phyloP scores from a whole-genome alignment of 1,139 yeast genomes.

The Taiozyma sp. region DNA sequence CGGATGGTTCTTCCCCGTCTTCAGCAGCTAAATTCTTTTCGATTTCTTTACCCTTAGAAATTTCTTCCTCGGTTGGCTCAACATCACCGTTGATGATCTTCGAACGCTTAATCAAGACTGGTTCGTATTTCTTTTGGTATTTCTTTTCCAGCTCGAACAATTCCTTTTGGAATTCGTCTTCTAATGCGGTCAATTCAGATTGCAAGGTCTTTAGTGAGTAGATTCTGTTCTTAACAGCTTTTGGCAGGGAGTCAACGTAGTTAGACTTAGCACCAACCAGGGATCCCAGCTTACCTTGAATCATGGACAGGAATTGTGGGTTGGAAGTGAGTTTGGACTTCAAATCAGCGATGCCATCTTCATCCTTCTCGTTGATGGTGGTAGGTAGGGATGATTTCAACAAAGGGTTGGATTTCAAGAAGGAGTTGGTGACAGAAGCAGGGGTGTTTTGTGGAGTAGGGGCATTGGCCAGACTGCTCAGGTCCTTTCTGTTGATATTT shows the following conservation, averaged over 20 bases:
- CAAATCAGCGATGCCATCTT: slow-evolving; percentile 17
- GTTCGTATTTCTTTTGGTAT: slow-evolving; percentile 67
- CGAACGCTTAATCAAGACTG: slow-evolving; percentile 71
- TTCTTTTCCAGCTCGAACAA: slow-evolving; percentile 81
- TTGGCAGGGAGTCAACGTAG: slow-evolving; percentile 76
- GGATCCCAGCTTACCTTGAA: slow-evolving; percentile 83
- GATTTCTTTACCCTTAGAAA: slow-evolving; percentile 68
- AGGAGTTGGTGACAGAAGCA: slow-evolving; percentile 77
- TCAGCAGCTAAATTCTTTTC: slow-evolving; percentile 38
- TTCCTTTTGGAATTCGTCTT: slow-evolving; percentile 88
- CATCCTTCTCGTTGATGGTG: slow-evolving; percentile 41
- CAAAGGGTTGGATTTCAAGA: slow-evolving; percentile 61
- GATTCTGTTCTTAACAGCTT: slow-evolving; percentile 67
- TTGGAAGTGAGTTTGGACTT: slow-evolving; percentile 55
- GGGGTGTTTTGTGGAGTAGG: slow-evolving; percentile 99
- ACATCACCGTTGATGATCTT: slow-evolving; percentile 62
- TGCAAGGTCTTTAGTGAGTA: slow-evolving; percentile 84
- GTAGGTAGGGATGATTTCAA: slow-evolving; percentile 42
- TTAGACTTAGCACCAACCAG: slow-evolving; percentile 87
- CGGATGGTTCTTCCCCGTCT: slow-evolving; percentile 38
- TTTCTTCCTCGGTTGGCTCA: slow-evolving; percentile 77
- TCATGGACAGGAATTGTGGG: slow-evolving; percentile 77
- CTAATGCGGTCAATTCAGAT: slow-evolving; percentile 72
- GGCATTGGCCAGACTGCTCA: slow-evolving; percentile 81
- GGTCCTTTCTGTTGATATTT: slow-evolving; percentile 28